Base-by-base conservation (phyloP, 192 early-diverging fungal genomes). In the Backusella westeae region DNA sequence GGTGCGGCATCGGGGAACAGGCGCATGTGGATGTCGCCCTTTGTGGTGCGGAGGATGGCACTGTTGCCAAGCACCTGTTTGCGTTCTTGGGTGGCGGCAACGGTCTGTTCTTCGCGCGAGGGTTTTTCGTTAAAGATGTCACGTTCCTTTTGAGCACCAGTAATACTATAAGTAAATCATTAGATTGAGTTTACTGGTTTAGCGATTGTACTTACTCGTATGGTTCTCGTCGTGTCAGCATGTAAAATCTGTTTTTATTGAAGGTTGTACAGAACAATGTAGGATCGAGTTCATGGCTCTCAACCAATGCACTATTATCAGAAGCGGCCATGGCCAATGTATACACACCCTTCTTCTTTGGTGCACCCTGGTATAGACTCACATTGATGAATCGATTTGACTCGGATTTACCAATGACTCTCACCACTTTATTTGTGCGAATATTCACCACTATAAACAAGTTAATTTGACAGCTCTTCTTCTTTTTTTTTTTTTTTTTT, bases 81-180 rank as follows among this genome's bases (percentile, higher is more conserved):
- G 14, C 87, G 89, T 21, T 88, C 80, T 68, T 90, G 83, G 0
- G 86, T 82, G 0, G 91, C 81, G 0, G 97, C 96, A 42, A 98
- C 90, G 0, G 95, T 96, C 69, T 96, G 96, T 84, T 99, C 98
- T 78, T 98, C 96, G 35, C 94, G 87, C 0, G 96, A 94, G 0
- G 98, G 98, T 78, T 96, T 96, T 76, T 99, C 98, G 85, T 99
- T 99, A 78, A 97, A 99, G 41, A 98, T 91, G 86, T 99, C 98
- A 63, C 98, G 90, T 42, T 94, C 89, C 44, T 89, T 90, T 38
- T 87, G 84, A 7, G 78, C 82, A 9, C 82, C 83, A 34, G 9
- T n/a, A 35, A 36, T 12, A 42, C 12, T 76, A 56, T 59, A 35
- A 4, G 70, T 14, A 15, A 17, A 65, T 73, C 19, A 14, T 12